Evolutionary conservation across 2,329 filamentous ascomycete genomes (phyloP).

Genomic region (Herpotrichia juniperi): DNA sequence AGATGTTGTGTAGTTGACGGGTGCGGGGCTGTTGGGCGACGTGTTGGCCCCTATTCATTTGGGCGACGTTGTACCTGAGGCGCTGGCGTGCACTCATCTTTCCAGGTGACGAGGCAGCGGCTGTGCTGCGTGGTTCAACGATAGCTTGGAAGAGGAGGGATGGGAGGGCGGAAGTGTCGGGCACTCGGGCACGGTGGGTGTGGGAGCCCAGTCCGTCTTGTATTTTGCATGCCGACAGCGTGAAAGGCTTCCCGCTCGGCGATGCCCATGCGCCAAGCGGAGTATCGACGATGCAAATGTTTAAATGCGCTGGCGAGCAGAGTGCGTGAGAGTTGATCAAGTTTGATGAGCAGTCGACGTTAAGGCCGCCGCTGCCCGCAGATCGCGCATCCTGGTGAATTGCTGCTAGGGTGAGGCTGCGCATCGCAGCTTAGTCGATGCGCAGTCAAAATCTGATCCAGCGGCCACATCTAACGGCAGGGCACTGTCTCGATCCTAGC

Average conservation of each 20-base stretch:
- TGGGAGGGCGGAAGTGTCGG: background rate
- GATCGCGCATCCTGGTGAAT: background rate
- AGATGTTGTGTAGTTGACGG: background rate
- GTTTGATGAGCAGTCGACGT: background rate
- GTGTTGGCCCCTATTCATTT: background rate
- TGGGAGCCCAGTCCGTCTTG: too few species aligned
- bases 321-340: too few species aligned
- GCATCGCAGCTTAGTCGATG: background rate
- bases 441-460: background rate
- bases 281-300: too few species aligned
- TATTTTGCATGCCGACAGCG: too few species aligned
- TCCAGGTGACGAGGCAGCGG: background rate
- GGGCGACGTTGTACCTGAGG: background rate
- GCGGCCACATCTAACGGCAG: background rate
- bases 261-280: too few species aligned
- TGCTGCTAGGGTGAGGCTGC: background rate
- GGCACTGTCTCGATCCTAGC: background rate
- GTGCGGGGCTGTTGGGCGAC: background rate
- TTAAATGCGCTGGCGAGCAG: too few species aligned
- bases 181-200: background rate
- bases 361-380: constrained; percentile 1
- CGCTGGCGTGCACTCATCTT: background rate
- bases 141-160: background rate
- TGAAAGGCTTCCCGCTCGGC: too few species aligned
- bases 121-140: background rate